Evolutionary conservation across 768 basidiomycete species (phyloP), one percentile per base, ranked within the genome.

Genomic region (Mycena floridula): DNA sequence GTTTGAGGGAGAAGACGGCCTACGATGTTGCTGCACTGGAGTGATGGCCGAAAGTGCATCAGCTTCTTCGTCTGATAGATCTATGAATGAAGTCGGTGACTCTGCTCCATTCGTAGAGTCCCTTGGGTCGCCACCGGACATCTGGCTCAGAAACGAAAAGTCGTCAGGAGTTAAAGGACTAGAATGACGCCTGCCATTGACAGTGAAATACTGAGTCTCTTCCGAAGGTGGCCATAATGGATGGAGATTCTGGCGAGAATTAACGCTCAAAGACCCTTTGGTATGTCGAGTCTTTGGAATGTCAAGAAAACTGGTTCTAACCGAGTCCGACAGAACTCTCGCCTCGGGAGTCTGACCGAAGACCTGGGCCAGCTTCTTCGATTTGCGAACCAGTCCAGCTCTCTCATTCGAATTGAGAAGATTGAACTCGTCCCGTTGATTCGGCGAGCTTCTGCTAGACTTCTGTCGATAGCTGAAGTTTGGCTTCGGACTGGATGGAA

Each of bases 351-450:
- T 77, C 60, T 79, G 72, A 32, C 89, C 89, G 44, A 91, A 82
- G n/a, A 91, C 65, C 50, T 82, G 81, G n/a, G 83, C 72, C 39
- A 91, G 74, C 61, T 92, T 92, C 54, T 83, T 80, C 41, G 81
- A 77, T 53, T 82, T 84, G 43, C 78, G 71, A 25, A 91, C 68
- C 45, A 84, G 78, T 40, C 85, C 85, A 0, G 82, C 76, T 24
- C 89, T 85, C 50, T 85, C 79, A 9, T 72, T 68, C 15, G 79
- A 65, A 50, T 69, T 68, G 38, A 89, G 79, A 50, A 72, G 63
- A 61, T 90, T 89, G 4, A 79, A 81, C 84, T 85, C 1, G 80
- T 77, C 0, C 84, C 82, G 18, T 76, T 25, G 20, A 48, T 35
- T 35, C 50, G 50, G 46, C 28, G 28, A 21, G 20, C 40, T 24